phyloP scores from a whole-genome alignment of 352 stramenopile species.

The Blastocystis sp. region DNA sequence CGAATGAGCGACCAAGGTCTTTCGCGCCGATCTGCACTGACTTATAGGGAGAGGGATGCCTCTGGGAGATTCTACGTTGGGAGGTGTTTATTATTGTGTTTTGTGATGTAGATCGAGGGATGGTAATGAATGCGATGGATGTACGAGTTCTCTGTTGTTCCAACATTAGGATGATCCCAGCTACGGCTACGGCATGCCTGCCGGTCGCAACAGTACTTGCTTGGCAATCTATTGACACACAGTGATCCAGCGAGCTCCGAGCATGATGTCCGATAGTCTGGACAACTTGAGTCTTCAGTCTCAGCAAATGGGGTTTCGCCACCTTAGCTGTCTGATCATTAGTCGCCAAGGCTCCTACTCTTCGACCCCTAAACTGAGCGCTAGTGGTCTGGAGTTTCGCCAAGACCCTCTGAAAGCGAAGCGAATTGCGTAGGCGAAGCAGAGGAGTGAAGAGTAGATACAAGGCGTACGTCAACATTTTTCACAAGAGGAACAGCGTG shows the following conservation, averaged over 20 bases:
- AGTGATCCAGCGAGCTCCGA: background rate
- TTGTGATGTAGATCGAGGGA: conserved; percentile 17
- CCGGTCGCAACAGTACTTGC: background rate
- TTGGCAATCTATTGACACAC: background rate
- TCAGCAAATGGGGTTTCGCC: background rate
- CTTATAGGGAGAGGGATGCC: no score
- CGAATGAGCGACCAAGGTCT: background rate
- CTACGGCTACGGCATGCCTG: background rate
- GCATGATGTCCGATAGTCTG: background rate
- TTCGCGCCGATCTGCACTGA: background rate
- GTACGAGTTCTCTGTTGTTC: background rate
- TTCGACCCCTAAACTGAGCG: background rate
- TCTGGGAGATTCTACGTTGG: no score
- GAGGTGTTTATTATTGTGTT: background rate
- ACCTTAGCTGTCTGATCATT: background rate
- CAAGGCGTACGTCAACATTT: background rate
- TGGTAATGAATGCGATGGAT: background rate
- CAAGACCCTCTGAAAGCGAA: background rate
- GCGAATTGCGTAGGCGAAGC: background rate
- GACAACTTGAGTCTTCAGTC: background rate
- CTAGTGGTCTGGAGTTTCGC: background rate
- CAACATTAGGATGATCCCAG: background rate
- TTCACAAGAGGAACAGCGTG: background rate
- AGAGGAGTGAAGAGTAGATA: background rate
- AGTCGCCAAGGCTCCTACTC: background rate